These are phyloP conservation scores for Penicillium antarcticum DNA, from an alignment of 495 filamentous ascomycete species.

Conservation along the genomic window DNA sequence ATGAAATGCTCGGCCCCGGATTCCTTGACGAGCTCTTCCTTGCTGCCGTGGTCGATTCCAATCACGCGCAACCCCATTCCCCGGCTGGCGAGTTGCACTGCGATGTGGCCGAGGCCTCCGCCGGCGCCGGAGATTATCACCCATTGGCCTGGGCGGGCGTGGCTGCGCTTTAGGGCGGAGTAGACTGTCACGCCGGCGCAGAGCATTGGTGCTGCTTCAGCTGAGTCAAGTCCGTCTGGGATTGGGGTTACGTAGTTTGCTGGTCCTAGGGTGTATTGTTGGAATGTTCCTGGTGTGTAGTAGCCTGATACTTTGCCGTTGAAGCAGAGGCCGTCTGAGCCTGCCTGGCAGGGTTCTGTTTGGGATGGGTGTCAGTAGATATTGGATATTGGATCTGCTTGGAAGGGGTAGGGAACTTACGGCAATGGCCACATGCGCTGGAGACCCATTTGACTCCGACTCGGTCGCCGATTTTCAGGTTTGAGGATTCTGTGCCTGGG, in stretches of 20 bases:
- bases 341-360: conserved; percentile 50
- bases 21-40: conserved; percentile 54
- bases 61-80: conserved; percentile 68
- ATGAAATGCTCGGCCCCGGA: conserved; percentile 69
- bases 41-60: conserved; percentile 63
- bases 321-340: conserved; percentile 58
- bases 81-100: conserved; percentile 56
- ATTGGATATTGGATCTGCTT: background rate
- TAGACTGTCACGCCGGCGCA: conserved; percentile 61
- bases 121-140: conserved; percentile 66
- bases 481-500: conserved; percentile 43
- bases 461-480: conserved; percentile 61
- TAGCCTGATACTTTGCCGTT: conserved; percentile 54
- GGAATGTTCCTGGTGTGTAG: conserved; percentile 66
- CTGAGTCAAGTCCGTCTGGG: conserved; percentile 56
- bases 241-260: conserved; percentile 69
- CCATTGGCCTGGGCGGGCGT: conserved; percentile 58
- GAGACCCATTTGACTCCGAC: conserved; percentile 60
- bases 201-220: conserved; percentile 61
- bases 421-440: conserved; percentile 48
- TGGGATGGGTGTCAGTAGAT: background rate
- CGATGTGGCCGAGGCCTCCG: conserved; percentile 65
- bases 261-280: conserved; percentile 64
- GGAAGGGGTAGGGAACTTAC: conserved; percentile 18
- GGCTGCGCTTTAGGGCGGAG: conserved; percentile 54